Percentiles rank a stretch among this genome's conserved stretches.
Conservation (phyloP, 805 yeast species). For the Starmerella gropengiesseri region DNA sequence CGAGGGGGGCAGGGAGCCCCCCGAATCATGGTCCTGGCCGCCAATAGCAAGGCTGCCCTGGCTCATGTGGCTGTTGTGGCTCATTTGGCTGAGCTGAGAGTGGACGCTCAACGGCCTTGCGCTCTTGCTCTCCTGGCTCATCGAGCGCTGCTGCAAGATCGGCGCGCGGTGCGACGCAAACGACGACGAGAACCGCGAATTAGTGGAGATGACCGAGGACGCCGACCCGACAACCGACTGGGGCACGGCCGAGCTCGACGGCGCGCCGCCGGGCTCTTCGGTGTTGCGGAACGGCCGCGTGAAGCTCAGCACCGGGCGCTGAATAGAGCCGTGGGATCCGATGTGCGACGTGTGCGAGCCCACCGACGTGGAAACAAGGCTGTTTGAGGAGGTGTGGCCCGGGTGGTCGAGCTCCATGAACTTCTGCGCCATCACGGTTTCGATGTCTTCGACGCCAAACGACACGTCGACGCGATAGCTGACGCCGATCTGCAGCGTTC, state of each 20-base stretch:
- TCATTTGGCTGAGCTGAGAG: constrained; percentile 6
- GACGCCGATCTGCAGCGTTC: constrained; percentile 62
- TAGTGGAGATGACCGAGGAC: constrained; percentile 12
- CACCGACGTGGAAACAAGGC: constrained; percentile 4
- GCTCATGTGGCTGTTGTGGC: constrained; percentile 15
- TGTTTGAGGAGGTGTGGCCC: constrained; percentile 6
- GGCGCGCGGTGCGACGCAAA: constrained; percentile 29
- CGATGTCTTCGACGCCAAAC: constrained; percentile 58
- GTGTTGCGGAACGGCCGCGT: constrained; percentile 22
- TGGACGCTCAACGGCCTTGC: constrained; percentile 32
- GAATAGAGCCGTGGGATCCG: constrained; percentile 14
- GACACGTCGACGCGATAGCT: constrained; percentile 64
- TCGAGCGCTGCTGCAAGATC: constrained; percentile 9
- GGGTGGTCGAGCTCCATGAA: constrained; percentile 40
- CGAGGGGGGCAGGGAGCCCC: constrained; percentile 34
- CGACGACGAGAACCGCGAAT: constrained; percentile 28
- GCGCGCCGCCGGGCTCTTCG: constrained; percentile 6
- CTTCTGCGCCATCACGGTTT: constrained; percentile 49
- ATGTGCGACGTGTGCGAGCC: neutral
- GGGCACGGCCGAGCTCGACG: constrained; percentile 5
- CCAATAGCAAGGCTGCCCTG: constrained; percentile 21
- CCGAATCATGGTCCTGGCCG: constrained; percentile 31
- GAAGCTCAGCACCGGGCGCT: constrained; percentile 19
- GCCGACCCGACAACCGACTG: constrained; percentile 17
- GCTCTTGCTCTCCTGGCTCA: constrained; percentile 34